Evolutionary conservation across 345 rosid genomes (phyloP).

Genomic region (Brassica incana): DNA sequence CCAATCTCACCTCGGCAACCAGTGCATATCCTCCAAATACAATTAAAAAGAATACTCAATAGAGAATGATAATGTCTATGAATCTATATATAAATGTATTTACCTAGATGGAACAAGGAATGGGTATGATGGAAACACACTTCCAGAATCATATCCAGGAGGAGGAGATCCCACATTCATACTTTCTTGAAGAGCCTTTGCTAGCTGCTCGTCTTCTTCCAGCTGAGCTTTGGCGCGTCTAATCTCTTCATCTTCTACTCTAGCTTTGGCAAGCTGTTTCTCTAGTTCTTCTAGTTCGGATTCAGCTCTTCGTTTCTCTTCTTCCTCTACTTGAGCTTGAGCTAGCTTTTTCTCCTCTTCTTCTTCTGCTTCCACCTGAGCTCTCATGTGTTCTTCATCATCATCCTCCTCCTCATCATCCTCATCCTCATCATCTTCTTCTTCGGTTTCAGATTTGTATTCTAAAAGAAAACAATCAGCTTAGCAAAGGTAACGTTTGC

Average conservation of each 20-base stretch:
- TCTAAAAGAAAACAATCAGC: slow-evolving; percentile 35
- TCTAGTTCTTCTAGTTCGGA: slow-evolving; percentile 50
- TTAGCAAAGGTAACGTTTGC: slow-evolving; percentile 15
- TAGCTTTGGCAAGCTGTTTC: slow-evolving; percentile 37
- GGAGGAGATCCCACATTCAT: slow-evolving; percentile 60
- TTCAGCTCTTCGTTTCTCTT: slow-evolving; percentile 44
- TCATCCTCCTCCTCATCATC: slow-evolving; percentile 20
- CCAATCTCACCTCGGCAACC: slow-evolving; percentile 76
- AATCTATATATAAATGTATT: not conserved
- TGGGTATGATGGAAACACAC: slow-evolving; percentile 53
- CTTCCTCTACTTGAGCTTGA: slow-evolving; percentile 44
- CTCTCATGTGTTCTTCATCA: slow-evolving; percentile 29
- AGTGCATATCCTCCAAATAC: slow-evolving; percentile 55
- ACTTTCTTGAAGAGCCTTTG: slow-evolving; percentile 91
- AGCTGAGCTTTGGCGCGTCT: slow-evolving; percentile 50
- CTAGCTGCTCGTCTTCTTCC: slow-evolving; percentile 89
- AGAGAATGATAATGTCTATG: not conserved
- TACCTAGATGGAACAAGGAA: slow-evolving; percentile 69
- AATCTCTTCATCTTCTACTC: slow-evolving; percentile 52
- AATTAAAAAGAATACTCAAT: not conserved
- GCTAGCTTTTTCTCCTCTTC: slow-evolving; percentile 37
- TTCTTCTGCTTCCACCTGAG: slow-evolving; percentile 43
- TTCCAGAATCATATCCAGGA: slow-evolving; percentile 44
- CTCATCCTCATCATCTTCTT: slow-evolving; percentile 34
- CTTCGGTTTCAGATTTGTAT: slow-evolving; percentile 51